Evolutionary conservation across 75 land plant genomes (phyloP).

Genomic region (Selaginella tamariscina): DNA sequence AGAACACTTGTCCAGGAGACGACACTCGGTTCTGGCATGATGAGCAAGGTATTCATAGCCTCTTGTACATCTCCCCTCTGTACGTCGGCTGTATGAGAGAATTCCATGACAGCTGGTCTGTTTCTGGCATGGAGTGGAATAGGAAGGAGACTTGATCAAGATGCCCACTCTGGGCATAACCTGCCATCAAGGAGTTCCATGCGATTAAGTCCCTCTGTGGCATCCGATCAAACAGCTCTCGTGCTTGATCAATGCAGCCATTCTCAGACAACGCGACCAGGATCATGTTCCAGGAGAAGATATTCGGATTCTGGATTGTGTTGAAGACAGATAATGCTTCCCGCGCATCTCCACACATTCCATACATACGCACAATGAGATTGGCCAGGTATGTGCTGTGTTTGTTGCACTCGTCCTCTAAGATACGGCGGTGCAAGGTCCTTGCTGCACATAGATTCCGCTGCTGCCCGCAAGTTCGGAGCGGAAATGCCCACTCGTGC

Average conservation of each 20-base stretch:
- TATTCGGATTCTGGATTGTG: neutral
- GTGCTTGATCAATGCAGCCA: neutral
- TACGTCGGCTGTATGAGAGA: neutral
- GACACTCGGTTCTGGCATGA: neutral
- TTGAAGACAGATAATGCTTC: neutral
- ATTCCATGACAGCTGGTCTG: neutral
- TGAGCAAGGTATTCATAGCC: neutral
- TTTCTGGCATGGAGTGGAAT: neutral
- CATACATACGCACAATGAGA: neutral
- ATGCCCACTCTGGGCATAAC: neutral
- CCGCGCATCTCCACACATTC: neutral
- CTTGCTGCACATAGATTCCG: no score
- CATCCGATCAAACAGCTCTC: neutral
- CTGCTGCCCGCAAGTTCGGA: no score
- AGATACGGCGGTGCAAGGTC: neutral
- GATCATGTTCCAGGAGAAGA: neutral
- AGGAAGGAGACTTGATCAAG: neutral
- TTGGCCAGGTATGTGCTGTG: neutral
- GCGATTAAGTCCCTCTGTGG: neutral
- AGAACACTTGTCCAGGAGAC: neutral
- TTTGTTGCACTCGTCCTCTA: neutral
- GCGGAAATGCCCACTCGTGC: no score
- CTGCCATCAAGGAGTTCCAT: neutral
- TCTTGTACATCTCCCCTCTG: neutral
- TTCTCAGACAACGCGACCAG: neutral